Conservation (phyloP, 352 stramenopile species). For the Phytophthora meadii region DNA sequence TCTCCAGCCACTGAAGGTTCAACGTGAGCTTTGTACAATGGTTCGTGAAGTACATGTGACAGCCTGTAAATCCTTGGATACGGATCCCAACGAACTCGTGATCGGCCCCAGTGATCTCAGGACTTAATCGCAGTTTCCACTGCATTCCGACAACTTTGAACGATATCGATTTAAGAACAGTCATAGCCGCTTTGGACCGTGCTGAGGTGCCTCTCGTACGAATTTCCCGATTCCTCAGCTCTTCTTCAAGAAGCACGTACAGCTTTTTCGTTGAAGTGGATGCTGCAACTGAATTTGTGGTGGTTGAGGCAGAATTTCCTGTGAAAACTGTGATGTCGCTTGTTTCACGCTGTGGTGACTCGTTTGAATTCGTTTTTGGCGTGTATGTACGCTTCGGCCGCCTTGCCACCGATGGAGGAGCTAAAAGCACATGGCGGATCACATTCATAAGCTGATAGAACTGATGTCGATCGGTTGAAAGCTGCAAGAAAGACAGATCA, state of each 20-base stretch:
- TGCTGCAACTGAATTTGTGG: constrained; percentile 9
- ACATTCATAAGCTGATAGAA: constrained; percentile 88
- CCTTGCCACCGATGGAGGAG: constrained; percentile 54
- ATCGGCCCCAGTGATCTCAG: constrained; percentile 60
- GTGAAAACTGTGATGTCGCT: constrained; percentile 40
- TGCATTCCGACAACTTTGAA: constrained; percentile 67
- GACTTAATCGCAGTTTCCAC: constrained; percentile 65
- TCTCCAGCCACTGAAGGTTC: constrained; percentile 84
- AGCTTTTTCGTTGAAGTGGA: constrained; percentile 60
- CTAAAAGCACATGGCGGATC: constrained; percentile 73
- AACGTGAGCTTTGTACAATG: constrained; percentile 78
- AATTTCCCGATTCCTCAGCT: constrained; percentile 67
- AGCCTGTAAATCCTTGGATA: constrained; percentile 63
- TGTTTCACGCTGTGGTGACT: constrained; percentile 28
- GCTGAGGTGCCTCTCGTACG: constrained; percentile 48
- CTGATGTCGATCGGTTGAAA: constrained; percentile 78
- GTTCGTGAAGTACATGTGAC: constrained; percentile 74
- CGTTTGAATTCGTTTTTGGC: constrained; percentile 11
- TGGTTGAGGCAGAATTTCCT: constrained; percentile 21
- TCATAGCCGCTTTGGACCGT: constrained; percentile 31
- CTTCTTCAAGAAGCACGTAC: constrained; percentile 67
- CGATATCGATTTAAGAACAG: constrained; percentile 70
- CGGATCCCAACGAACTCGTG: constrained; percentile 83
- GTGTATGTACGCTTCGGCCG: constrained; percentile 39
- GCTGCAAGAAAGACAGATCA: constrained; percentile 74